Base-by-base conservation (phyloP, 805 yeast genomes). In the Pichia nakasei region DNA sequence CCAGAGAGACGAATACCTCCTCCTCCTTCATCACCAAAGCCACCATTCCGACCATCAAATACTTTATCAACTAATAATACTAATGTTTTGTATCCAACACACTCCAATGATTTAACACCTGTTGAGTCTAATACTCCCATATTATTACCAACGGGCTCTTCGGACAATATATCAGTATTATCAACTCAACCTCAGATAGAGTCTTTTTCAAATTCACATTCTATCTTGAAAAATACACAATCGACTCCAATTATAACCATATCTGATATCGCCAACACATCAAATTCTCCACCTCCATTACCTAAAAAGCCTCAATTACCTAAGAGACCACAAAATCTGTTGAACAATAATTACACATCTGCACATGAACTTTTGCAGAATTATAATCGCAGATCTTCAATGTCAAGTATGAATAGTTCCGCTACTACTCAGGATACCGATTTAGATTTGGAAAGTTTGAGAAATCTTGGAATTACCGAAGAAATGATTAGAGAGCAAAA, bases 401-500 rank as follows among this genome's bases (percentile, higher is more conserved):
- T 9, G 6, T 7, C 32, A 7, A n/a, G 31, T 21, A 33, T 18
- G 15, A 24, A 29, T 8, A 29, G 17, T 29, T 29, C 32, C 4
- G 17, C 13, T n/a, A 35, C 8, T 21, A 26, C 20, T n/a, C 9
- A n/a, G 7, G 40, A 19, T 24, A 21, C 12, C 19, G 40, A 36
- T 31, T 38, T 44, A 15, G 47, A 44, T 29, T 13, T 36, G 11
- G 42, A 44, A 20, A 44, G 41, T 21, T 34, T 44, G n/a, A 27
- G 20, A 26, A 37, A 13, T 32, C 29, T 44, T 13, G 47, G 44
- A 3, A 37, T 44, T 13, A 41, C 44, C 9, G 44, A 40, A 11
- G 47, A 44, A 36, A 33, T 44, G 35, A 37, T 44, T 9, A 36
- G 31, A 22, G 37, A 44, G 24, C 47, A 44, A 18, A 35, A 22